Evolutionary conservation across 805 yeast species (phyloP).

Genomic region (Monosporozyma servazzii): DNA sequence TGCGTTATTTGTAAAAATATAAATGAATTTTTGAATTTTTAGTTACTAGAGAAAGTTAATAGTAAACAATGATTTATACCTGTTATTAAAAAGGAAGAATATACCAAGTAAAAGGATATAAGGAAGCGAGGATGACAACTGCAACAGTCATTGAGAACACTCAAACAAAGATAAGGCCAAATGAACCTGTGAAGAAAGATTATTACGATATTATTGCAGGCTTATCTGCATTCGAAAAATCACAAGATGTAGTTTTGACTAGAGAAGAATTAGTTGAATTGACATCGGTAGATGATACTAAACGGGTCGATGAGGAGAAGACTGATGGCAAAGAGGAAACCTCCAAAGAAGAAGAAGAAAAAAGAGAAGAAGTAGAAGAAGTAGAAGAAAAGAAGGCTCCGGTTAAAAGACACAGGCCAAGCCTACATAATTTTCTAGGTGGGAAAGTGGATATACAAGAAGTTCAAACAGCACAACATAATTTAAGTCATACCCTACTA

Average conservation of each 20-base stretch:
- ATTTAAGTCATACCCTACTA: slow-evolving; percentile 24
- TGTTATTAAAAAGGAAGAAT: background rate
- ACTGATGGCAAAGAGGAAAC: slow-evolving; percentile 5
- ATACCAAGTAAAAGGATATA: background rate
- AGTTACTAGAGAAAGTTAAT: background rate
- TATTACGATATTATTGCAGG: slow-evolving; percentile 27
- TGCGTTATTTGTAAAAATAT: background rate
- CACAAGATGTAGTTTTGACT: slow-evolving; percentile 22
- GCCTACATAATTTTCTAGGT: slow-evolving; percentile 27
- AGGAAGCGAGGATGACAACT: background rate
- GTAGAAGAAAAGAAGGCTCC: slow-evolving; percentile 4
- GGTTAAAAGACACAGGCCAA: slow-evolving; percentile 8
- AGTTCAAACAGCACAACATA: slow-evolving; percentile 20
- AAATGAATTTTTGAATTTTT: background rate
- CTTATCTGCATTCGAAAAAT: slow-evolving; percentile 25
- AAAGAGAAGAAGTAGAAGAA: slow-evolving; percentile 6
- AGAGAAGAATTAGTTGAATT: slow-evolving; percentile 21
- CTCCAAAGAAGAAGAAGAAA: background rate
- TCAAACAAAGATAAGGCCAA: background rate
- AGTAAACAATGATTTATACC: background rate
- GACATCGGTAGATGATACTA: slow-evolving; percentile 8
- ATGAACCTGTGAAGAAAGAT: background rate
- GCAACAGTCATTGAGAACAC: background rate
- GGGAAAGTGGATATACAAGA: slow-evolving; percentile 21
- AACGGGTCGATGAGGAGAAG: slow-evolving; percentile 2